Evolutionary conservation across 2,329 filamentous ascomycete species (phyloP).

Genomic region (Alternaria sp.): DNA sequence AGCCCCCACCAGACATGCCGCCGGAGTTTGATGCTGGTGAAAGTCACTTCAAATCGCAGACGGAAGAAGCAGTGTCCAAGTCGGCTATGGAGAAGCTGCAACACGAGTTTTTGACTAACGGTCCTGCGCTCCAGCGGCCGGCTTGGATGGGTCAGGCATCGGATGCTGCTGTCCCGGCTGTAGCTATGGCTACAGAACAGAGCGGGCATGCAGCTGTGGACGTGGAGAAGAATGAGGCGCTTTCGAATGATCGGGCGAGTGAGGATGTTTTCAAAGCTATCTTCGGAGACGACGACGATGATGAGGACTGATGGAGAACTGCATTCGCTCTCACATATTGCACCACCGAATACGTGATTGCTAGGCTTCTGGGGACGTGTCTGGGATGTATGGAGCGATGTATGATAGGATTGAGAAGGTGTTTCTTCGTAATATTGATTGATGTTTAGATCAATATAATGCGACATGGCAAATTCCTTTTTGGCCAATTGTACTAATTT

Average conservation of each 20-base stretch:
- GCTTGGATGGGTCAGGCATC: conserved; percentile 32
- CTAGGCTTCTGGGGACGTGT: not conserved
- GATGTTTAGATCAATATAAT: not conserved
- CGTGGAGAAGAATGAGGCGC: conserved; percentile 76
- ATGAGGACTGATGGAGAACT: conserved; percentile 14
- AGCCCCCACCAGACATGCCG: conserved; percentile 71
- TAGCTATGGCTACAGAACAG: conserved; percentile 2
- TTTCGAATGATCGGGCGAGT: conserved; percentile 75
- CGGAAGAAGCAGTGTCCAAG: conserved; percentile 60
- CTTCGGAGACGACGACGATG: conserved; percentile 83
- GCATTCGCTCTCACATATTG: not conserved
- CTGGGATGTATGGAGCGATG: not conserved
- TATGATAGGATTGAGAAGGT: not conserved
- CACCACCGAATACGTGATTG: not conserved
- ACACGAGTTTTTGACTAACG: conserved; percentile 38
- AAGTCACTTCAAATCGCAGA: conserved; percentile 26
- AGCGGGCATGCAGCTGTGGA: conserved; percentile 59
- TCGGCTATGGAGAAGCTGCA: conserved; percentile 56
- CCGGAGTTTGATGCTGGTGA: conserved; percentile 51
- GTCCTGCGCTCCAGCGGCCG: conserved; percentile 36
- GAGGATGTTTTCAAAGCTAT: conserved; percentile 90
- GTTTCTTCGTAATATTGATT: not conserved
- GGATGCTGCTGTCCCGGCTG: not conserved
- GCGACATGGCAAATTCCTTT: not conserved
- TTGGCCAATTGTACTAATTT: not conserved